phyloP scores from a whole-genome alignment of 2,329 filamentous ascomycete genomes.

The Xylaria sp. region DNA sequence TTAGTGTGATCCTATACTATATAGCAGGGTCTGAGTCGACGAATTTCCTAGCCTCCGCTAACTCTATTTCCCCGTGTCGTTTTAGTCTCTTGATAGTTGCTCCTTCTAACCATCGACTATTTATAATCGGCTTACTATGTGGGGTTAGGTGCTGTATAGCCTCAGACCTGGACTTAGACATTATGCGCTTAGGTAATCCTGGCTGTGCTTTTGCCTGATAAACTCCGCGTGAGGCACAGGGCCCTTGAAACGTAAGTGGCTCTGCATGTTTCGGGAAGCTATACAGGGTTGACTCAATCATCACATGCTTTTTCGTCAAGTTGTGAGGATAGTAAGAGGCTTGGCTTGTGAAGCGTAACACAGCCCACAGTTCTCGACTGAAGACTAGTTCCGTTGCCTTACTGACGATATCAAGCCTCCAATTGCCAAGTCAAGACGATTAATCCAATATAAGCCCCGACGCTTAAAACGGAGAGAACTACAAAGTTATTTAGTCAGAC shows the following conservation, averaged over 20 bases:
- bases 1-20: background rate
- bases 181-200: background rate
- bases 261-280: background rate
- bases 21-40: too few relatives aligned
- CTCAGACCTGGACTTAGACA: background rate
- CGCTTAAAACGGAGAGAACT: constrained; percentile 57
- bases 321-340: background rate
- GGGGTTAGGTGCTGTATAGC: background rate
- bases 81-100: background rate
- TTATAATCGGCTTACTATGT: background rate
- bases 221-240: background rate
- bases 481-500: background rate
- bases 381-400: background rate
- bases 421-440: constrained; percentile 58
- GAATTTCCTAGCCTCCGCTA: background rate
- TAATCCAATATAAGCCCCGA: constrained; percentile 60
- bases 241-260: too few relatives aligned
- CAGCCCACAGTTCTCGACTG: background rate
- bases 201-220: background rate
- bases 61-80: constrained; percentile 3
- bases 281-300: background rate
- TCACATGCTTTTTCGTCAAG: background rate
- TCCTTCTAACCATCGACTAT: constrained; percentile 4
- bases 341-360: background rate
- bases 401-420: constrained; percentile 23